phyloP scores from a whole-genome alignment of 2,329 filamentous ascomycete species.

The Penicillium sumatraense region DNA sequence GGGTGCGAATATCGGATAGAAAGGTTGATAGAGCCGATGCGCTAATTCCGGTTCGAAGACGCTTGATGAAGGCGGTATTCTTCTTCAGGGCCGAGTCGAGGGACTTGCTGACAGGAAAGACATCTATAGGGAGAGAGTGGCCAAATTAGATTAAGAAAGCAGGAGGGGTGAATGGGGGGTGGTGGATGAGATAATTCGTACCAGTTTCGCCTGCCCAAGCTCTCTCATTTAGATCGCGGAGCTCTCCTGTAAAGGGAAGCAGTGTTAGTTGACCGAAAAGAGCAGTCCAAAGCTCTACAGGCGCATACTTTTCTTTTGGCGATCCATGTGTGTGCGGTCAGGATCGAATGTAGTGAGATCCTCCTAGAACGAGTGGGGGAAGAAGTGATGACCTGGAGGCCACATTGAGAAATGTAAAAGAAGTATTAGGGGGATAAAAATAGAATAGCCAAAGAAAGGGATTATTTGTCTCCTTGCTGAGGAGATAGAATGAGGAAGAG shows the following conservation, averaged over 20 bases:
- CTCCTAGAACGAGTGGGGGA: constrained; percentile 42
- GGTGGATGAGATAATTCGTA: constrained; percentile 46
- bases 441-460: too few species aligned
- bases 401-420: constrained; percentile 35
- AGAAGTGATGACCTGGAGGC: constrained; percentile 41
- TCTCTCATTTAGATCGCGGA: constrained; percentile 83
- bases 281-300: not conserved
- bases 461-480: too few species aligned
- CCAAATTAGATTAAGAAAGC: not conserved
- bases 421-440: not conserved
- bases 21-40: constrained; percentile 80
- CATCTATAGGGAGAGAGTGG: constrained; percentile 58
- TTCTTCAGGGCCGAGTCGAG: constrained; percentile 97
- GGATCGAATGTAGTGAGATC: constrained; percentile 36
- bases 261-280: constrained; percentile 2
- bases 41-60: constrained; percentile 86
- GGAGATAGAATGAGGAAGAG: not conserved
- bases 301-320: constrained; percentile 53
- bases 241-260: constrained; percentile 68
- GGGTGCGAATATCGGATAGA: constrained; percentile 83
- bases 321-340: constrained; percentile 48
- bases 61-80: constrained; percentile 97
- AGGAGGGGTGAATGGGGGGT: constrained; percentile 1
- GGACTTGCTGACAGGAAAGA: constrained; percentile 75
- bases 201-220: constrained; percentile 90